Conservation (phyloP, 2,329 filamentous ascomycete genomes). For the Talaromyces sp. region DNA sequence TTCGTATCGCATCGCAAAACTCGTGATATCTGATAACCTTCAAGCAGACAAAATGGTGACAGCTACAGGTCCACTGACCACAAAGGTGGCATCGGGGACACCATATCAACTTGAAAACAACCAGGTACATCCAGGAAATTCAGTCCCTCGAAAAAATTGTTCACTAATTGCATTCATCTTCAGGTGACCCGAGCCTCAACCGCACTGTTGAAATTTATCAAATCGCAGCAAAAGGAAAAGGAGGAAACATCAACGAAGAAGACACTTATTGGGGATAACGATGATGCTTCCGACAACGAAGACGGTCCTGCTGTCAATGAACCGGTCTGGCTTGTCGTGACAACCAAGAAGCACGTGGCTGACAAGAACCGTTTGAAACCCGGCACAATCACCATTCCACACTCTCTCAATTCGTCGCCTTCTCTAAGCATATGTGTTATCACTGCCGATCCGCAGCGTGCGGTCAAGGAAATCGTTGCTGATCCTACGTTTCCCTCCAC, state of each 20-base stretch:
- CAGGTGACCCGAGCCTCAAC: slow-evolving; percentile 57
- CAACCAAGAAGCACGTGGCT: slow-evolving; percentile 62
- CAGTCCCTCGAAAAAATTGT: neutral
- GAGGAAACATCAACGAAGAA: slow-evolving; percentile 48
- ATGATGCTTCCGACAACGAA: slow-evolving; percentile 43
- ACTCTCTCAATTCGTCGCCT: slow-evolving; percentile 65
- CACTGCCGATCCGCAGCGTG: slow-evolving; percentile 74
- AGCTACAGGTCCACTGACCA: slow-evolving; percentile 35
- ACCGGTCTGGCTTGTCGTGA: slow-evolving; percentile 58
- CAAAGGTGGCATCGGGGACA: slow-evolving; percentile 36
- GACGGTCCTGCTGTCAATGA: slow-evolving; percentile 43
- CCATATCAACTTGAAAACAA: slow-evolving; percentile 46
- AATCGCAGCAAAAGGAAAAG: slow-evolving; percentile 45
- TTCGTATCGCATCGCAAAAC: slow-evolving; percentile 15
- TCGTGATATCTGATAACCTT: slow-evolving; percentile 23
- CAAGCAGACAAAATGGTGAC: slow-evolving; percentile 33
- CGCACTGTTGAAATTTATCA: slow-evolving; percentile 56
- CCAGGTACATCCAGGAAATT: slow-evolving; percentile 33
- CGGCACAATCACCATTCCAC: slow-evolving; percentile 72
- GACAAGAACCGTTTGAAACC: slow-evolving; percentile 80
- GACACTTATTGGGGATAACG: slow-evolving; percentile 48
- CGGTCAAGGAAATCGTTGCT: slow-evolving; percentile 83
- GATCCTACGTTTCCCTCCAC: slow-evolving; percentile 66
- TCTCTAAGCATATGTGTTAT: slow-evolving; percentile 77
- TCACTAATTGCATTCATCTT: neutral